phyloP scores from a whole-genome alignment of 176 grass and related monocot species.

The Phoenix roebelenii region DNA sequence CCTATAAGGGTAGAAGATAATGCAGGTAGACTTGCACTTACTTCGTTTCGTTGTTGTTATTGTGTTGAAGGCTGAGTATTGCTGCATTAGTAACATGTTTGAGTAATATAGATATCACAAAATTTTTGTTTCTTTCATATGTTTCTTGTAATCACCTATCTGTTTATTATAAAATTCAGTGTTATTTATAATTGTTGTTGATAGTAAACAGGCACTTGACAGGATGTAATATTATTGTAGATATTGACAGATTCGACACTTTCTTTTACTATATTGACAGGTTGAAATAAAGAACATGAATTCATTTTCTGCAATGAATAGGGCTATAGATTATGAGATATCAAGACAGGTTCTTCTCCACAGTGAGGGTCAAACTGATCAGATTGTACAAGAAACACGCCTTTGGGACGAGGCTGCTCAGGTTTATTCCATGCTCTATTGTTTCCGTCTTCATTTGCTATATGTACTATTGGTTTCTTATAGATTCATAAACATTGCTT shows the following conservation, averaged over 20 bases:
- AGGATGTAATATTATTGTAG: neutral
- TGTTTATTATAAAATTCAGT: too few relatives aligned
- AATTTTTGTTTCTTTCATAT: too few relatives aligned
- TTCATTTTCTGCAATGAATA: conserved; percentile 84
- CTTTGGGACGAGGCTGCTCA: conserved; percentile 83
- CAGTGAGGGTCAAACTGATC: conserved; percentile 52
- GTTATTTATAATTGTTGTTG: too few relatives aligned
- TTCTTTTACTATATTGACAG: conserved; percentile 18
- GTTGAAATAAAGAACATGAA: conserved; percentile 97
- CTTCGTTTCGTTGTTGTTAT: too few relatives aligned
- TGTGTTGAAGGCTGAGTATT: too few relatives aligned
- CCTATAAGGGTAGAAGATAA: too few relatives aligned
- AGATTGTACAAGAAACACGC: conserved; percentile 97
- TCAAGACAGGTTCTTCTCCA: conserved; percentile 73
- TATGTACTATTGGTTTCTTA: neutral
- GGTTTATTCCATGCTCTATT: conserved; percentile 26
- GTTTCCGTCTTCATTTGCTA: conserved; percentile 1
- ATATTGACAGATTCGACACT: conserved; percentile 11
- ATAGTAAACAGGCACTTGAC: too few relatives aligned
- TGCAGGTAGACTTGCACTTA: too few relatives aligned
- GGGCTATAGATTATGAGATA: conserved; percentile 88
- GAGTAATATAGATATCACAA: too few relatives aligned
- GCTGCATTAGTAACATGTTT: too few relatives aligned
- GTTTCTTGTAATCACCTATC: too few relatives aligned
- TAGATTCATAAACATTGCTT: neutral